Evolutionary conservation across 306 rosid genomes (phyloP).

Genomic region (Clitoria ternatea): DNA sequence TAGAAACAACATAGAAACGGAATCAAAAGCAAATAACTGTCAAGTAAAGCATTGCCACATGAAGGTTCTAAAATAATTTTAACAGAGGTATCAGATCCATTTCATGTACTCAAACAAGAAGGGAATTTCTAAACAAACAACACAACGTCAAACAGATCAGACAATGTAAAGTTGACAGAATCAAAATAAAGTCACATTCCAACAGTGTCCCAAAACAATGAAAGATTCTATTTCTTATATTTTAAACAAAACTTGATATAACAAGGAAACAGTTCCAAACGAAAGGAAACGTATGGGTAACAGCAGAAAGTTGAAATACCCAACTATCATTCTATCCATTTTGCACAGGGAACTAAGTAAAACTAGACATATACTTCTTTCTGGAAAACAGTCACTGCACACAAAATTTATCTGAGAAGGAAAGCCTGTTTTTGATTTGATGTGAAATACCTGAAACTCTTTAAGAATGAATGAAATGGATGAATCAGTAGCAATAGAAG

Average conservation of each 20-base stretch:
- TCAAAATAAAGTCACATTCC: neutral
- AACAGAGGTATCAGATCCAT: neutral
- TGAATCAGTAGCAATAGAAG: conserved; percentile 63
- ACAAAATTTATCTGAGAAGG: neutral
- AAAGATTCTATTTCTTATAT: neutral
- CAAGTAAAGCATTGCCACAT: too few relatives aligned
- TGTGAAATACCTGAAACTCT: conserved; percentile 81
- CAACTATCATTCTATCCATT: neutral
- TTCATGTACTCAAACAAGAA: neutral
- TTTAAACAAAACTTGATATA: neutral
- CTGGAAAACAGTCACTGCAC: conserved; percentile 10
- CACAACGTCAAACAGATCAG: neutral
- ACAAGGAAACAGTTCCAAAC: neutral
- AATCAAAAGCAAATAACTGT: too few relatives aligned
- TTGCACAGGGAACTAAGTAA: conserved; percentile 1
- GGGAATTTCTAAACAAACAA: neutral
- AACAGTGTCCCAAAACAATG: neutral
- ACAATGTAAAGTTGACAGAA: neutral
- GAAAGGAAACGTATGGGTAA: neutral
- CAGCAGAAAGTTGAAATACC: neutral
- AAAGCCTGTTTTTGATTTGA: neutral
- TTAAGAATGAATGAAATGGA: conserved; percentile 57
- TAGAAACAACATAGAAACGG: too few relatives aligned
- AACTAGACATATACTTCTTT: neutral
- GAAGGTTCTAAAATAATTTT: too few relatives aligned